Evolutionary conservation across 495 filamentous ascomycete genomes (phyloP).

Genomic region (Lasiosphaeris hirsuta): DNA sequence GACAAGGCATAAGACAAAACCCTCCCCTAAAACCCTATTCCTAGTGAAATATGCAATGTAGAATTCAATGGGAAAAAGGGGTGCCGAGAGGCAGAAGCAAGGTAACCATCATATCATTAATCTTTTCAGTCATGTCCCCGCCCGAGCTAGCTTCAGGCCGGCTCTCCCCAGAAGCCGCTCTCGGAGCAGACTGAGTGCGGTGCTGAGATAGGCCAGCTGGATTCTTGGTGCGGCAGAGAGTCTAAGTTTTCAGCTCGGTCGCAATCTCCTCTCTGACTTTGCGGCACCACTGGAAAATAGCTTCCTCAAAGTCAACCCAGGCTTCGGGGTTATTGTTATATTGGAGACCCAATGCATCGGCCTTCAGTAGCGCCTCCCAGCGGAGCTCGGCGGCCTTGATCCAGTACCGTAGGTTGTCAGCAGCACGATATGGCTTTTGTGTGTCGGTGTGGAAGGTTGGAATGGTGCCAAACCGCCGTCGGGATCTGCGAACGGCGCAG

Average conservation of each 20-base stretch:
- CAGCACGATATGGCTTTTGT: constrained; percentile 86
- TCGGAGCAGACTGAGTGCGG: too few species aligned
- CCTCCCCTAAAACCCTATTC: too few species aligned
- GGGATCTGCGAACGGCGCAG: constrained; percentile 75
- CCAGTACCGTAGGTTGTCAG: constrained; percentile 94
- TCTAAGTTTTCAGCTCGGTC: constrained; percentile 28
- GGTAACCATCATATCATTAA: too few species aligned
- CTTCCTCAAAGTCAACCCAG: constrained; percentile 77
- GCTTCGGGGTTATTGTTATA: constrained; percentile 59
- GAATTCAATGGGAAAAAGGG: too few species aligned
- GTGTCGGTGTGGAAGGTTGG: constrained; percentile 83
- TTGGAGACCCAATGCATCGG: constrained; percentile 85
- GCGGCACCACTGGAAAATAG: constrained; percentile 73
- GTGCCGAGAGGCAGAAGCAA: too few species aligned
- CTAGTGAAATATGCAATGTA: too few species aligned
- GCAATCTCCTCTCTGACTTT: constrained; percentile 73
- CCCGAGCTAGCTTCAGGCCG: too few species aligned
- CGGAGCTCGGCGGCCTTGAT: constrained; percentile 91
- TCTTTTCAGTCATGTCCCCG: too few species aligned
- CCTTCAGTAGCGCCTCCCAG: constrained; percentile 83
- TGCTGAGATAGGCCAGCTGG: too few species aligned
- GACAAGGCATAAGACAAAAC: too few species aligned
- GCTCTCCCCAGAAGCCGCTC: too few species aligned
- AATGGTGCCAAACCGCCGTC: constrained; percentile 87
- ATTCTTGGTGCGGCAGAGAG: too few species aligned